A percentile compares a stretch with the other conserved stretches of the same genome.
These are phyloP conservation scores for Fusarium austroafricanum DNA, from an alignment of 2,329 filamentous ascomycete species.

Conservation along the genomic window DNA sequence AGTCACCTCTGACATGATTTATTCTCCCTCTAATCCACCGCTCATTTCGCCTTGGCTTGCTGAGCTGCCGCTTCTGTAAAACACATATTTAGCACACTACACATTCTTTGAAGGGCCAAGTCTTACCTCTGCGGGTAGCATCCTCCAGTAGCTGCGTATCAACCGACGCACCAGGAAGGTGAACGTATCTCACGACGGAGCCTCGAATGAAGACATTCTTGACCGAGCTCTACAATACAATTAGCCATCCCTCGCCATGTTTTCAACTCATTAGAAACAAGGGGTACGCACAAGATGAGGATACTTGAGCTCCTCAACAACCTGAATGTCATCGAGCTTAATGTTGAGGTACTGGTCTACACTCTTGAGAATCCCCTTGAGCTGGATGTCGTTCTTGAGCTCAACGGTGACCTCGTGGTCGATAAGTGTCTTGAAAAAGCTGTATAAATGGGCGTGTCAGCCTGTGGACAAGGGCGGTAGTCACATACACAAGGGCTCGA, in stretches of 20 bases:
- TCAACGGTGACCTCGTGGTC: conserved; percentile 98
- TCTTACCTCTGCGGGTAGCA: conserved; percentile 84
- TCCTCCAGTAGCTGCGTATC: conserved; percentile 91
- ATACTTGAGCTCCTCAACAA: conserved; percentile 93
- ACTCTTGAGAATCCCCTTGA: conserved; percentile 93
- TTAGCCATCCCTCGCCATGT: neutral
- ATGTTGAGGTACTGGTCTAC: conserved; percentile 99
- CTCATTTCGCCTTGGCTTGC: conserved; percentile 66
- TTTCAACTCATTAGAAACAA: neutral
- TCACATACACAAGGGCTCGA: neutral
- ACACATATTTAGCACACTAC: conserved; percentile 18
- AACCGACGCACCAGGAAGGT: conserved; percentile 83
- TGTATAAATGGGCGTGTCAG: conserved; percentile 51
- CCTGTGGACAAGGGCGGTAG: neutral
- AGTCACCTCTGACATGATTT: conserved; percentile 15
- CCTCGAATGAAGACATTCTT: conserved; percentile 97
- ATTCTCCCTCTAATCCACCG: conserved; percentile 4
- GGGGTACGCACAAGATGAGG: conserved; percentile 80
- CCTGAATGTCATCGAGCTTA: conserved; percentile 94
- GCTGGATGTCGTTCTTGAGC: conserved; percentile 99
- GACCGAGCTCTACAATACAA: conserved; percentile 70
- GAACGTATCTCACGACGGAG: conserved; percentile 92
- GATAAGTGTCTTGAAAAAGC: conserved; percentile 99
- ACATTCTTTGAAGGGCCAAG: neutral
- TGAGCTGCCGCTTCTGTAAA: conserved; percentile 66